Percentiles rank a stretch among this genome's conserved stretches.
phyloP scores from a whole-genome alignment of 2,329 filamentous ascomycete species.

The Colletotrichum sp. region DNA sequence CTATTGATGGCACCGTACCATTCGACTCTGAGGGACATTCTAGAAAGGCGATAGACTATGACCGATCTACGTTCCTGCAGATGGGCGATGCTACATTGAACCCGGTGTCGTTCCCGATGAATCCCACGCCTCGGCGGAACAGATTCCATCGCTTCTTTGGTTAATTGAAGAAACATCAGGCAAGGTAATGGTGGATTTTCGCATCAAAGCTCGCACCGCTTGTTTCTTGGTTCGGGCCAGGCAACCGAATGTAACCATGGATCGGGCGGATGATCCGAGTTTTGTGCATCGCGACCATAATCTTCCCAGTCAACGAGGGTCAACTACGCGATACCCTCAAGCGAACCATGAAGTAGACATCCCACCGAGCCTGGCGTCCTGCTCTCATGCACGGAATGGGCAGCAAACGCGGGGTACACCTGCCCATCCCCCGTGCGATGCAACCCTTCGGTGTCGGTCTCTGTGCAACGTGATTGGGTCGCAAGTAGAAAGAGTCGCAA shows the following conservation, averaged over 20 bases:
- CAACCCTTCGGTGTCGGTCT: neutral
- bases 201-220: neutral
- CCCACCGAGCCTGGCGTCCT: neutral
- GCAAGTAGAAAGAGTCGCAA: neutral
- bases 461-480: neutral
- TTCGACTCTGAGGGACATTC: neutral
- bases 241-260: neutral
- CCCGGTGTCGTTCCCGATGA: neutral
- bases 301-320: neutral
- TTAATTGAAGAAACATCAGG: neutral
- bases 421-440: neutral
- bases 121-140: neutral
- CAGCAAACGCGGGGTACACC: neutral
- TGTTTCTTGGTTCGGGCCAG: neutral
- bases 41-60: neutral
- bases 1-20: neutral
- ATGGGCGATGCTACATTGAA: neutral
- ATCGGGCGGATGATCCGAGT: neutral
- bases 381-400: neutral
- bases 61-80: neutral
- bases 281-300: neutral
- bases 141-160: neutral
- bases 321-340: neutral
- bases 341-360: neutral
- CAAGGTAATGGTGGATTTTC: neutral